Evolutionary conservation across 1,139 yeast species (phyloP).

Genomic region (Geotrichum klebahnii): DNA sequence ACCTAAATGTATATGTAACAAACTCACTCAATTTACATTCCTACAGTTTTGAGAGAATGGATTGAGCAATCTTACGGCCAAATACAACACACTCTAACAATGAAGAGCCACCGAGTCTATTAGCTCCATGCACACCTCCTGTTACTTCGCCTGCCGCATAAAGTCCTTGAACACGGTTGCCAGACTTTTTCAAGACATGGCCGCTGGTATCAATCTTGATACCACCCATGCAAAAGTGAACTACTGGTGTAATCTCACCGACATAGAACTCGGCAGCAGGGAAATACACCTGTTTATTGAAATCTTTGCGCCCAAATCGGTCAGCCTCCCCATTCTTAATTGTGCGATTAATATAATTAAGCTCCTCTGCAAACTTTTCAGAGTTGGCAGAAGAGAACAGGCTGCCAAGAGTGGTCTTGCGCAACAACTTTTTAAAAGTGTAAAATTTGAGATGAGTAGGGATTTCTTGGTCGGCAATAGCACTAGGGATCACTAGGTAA

Average conservation of each 20-base stretch:
- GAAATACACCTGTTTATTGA: constrained; percentile 50
- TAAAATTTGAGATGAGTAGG: constrained; percentile 58
- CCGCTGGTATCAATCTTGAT: constrained; percentile 59
- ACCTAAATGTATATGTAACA: too few relatives aligned
- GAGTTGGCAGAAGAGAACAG: constrained; percentile 20
- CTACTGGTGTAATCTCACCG: constrained; percentile 64
- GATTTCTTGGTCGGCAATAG: constrained; percentile 39
- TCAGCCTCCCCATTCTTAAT: constrained; percentile 39
- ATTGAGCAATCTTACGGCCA: constrained; percentile 61
- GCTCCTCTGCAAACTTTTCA: constrained; percentile 42
- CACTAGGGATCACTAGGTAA: constrained; percentile 33
- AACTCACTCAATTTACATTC: too few relatives aligned
- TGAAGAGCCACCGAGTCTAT: constrained; percentile 60
- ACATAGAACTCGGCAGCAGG: constrained; percentile 41
- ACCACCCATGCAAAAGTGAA: constrained; percentile 88
- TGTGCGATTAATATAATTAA: constrained; percentile 38
- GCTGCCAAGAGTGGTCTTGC: constrained; percentile 39
- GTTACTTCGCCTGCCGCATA: constrained; percentile 32
- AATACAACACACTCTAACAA: constrained; percentile 76
- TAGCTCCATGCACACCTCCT: neutral
- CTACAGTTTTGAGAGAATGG: constrained; percentile 31
- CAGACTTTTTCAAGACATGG: constrained; percentile 50
- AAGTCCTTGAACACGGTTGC: constrained; percentile 51
- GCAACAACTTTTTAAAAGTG: constrained; percentile 61
- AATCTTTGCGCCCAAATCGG: constrained; percentile 50